Evolutionary conservation across 768 basidiomycete genomes (phyloP).

Genomic region (Suillus discolor): DNA sequence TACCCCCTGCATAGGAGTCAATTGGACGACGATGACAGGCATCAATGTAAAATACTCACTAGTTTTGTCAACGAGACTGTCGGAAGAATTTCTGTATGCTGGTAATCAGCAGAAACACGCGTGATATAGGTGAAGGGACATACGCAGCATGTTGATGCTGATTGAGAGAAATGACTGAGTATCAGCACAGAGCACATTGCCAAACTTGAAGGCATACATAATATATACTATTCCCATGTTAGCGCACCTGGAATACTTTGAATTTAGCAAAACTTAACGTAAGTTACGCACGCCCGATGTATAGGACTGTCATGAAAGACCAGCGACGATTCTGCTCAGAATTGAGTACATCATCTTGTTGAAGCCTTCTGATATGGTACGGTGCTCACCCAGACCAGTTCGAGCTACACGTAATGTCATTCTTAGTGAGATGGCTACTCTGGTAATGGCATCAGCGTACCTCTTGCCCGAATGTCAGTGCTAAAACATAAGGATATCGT

Average conservation of each 20-base stretch:
- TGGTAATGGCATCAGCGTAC: background rate
- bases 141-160: conserved; percentile 1
- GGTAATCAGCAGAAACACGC: background rate
- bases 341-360: background rate
- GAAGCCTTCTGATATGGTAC: background rate
- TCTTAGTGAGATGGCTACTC: background rate
- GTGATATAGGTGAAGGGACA: background rate
- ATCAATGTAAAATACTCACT: background rate
- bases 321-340: background rate
- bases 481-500: background rate
- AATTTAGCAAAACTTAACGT: background rate
- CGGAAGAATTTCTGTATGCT: background rate
- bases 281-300: background rate
- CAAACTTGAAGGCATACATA: background rate
- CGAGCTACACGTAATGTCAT: background rate
- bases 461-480: background rate
- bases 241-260: background rate
- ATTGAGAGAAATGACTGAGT: background rate
- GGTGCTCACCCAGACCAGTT: background rate
- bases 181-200: background rate
- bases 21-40: background rate
- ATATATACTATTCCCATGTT: background rate
- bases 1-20: background rate
- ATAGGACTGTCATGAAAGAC: background rate
- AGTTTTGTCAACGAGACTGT: background rate